Evolutionary conservation across 805 yeast genomes (phyloP), one percentile per base, ranked within the genome.

Genomic region (Jamesozyma hellenica): DNA sequence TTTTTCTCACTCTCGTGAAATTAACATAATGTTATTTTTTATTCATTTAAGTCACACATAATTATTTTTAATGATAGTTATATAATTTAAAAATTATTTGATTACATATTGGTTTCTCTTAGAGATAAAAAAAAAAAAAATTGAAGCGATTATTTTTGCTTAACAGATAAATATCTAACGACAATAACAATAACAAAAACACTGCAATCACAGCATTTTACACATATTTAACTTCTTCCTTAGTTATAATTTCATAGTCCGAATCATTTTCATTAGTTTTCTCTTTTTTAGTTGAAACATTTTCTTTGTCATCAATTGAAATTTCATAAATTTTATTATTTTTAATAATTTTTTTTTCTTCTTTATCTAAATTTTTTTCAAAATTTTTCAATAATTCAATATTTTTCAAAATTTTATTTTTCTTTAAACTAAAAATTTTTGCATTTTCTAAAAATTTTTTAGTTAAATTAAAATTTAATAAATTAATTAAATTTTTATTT

Each of bases 361-460:
- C 18, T 10, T 13, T 25, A n/a, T 15, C 29, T 31, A 16, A 16
- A 14, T 15, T 31, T 35, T 14, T 28, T 28, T 12, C 2, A 4
- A 10, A 32, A 3, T 19, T 16, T 17, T 28, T 28, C 11, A 35
- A 13, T 16, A 18, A 4, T 4, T 27, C 32, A 28, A 35, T 35
- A 13, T 40, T 39, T 13, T 32, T 35, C 10, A 4, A 21, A 7
- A 31, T 14, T 21, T 35, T 27, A 14, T 34, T 18, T 23, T 40
- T 35, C 12, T 30, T 26, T 4, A 14, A 13, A 18, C 30, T 27
- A 25, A 34, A 42, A 15, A 15, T 33, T 7, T 16, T 30, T 10
- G 30, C 21, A 18, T 42, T 31, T 8, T 16, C 19, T 8, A 42
- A 28, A 30, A 35, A 42, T 16, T 25, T 30, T 27, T 32, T 35